phyloP scores from a whole-genome alignment of 2,329 filamentous ascomycete genomes.

The Cladophialophora yegresii region DNA sequence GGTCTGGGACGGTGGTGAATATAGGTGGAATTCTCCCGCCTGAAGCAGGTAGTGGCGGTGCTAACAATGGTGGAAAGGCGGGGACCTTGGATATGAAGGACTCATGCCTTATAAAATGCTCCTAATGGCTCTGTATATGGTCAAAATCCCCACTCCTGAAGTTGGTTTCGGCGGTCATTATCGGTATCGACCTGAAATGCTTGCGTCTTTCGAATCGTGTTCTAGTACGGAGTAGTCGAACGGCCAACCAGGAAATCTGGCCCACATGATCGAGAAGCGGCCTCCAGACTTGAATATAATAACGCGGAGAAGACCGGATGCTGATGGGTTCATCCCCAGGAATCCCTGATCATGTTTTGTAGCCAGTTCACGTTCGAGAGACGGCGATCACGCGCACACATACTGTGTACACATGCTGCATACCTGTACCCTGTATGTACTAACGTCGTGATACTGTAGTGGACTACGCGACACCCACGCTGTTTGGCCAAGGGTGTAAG shows the following conservation, averaged over 20 bases:
- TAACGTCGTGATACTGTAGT: too few relatives aligned
- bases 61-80: too few relatives aligned
- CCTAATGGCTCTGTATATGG: not conserved
- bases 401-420: too few relatives aligned
- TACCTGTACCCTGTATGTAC: too few relatives aligned
- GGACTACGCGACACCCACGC: too few relatives aligned
- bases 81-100: not conserved
- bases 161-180: not conserved
- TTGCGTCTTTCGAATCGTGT: not conserved
- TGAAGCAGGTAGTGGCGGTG: not conserved
- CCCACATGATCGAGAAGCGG: not conserved
- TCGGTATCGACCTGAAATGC: not conserved
- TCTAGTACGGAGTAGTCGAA: not conserved
- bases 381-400: too few relatives aligned
- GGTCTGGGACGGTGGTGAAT: constrained; percentile 10
- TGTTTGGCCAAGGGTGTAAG: not conserved
- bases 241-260: not conserved
- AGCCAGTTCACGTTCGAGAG: not conserved
- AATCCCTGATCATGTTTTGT: not conserved
- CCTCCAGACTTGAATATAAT: not conserved
- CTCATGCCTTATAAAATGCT: not conserved
- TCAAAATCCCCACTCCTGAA: not conserved
- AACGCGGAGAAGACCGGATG: not conserved
- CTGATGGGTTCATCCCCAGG: too few relatives aligned
- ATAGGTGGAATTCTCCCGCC: constrained; percentile 11